Conservation (phyloP, 1,139 yeast species). For the Eremothecium sinecaudum region DNA sequence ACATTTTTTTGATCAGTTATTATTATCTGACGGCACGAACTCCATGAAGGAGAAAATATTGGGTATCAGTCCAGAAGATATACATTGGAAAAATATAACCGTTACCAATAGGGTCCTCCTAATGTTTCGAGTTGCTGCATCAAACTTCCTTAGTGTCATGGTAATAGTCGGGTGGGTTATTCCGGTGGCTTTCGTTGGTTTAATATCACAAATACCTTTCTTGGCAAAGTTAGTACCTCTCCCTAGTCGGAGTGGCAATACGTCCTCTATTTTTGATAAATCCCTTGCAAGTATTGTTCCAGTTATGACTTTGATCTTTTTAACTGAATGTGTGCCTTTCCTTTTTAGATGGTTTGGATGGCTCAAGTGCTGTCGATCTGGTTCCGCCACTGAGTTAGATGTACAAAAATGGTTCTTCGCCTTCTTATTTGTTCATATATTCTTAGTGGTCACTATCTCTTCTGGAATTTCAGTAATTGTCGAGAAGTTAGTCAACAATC, state of each 20-base stretch:
- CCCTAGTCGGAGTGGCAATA: slow-evolving; percentile 40
- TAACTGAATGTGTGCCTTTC: slow-evolving; percentile 47
- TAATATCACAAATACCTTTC: slow-evolving; percentile 56
- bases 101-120: slow-evolving; percentile 31
- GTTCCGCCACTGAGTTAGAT: slow-evolving; percentile 47
- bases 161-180: slow-evolving; percentile 54
- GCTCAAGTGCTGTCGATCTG: slow-evolving; percentile 45
- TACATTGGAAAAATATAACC: slow-evolving; percentile 49
- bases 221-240: slow-evolving; percentile 47
- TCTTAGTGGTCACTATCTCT: slow-evolving; percentile 75
- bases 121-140: slow-evolving; percentile 35
- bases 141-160: slow-evolving; percentile 37
- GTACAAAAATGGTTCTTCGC: slow-evolving; percentile 60
- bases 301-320: slow-evolving; percentile 46
- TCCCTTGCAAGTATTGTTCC: slow-evolving; percentile 52
- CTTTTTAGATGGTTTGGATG: slow-evolving; percentile 42
- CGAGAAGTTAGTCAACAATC: slow-evolving; percentile 57
- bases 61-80: slow-evolving; percentile 49
- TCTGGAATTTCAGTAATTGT: slow-evolving; percentile 66
- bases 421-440: slow-evolving; percentile 72
- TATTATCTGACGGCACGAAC: slow-evolving; percentile 39
- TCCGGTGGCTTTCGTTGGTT: slow-evolving; percentile 64
- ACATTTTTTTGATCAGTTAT: slow-evolving; percentile 46
- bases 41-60: slow-evolving; percentile 36
- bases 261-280: slow-evolving; percentile 47